These are phyloP conservation scores for Pseudopithomyces maydicus DNA, from an alignment of 2,329 filamentous ascomycete genomes.

Conservation along the genomic window DNA sequence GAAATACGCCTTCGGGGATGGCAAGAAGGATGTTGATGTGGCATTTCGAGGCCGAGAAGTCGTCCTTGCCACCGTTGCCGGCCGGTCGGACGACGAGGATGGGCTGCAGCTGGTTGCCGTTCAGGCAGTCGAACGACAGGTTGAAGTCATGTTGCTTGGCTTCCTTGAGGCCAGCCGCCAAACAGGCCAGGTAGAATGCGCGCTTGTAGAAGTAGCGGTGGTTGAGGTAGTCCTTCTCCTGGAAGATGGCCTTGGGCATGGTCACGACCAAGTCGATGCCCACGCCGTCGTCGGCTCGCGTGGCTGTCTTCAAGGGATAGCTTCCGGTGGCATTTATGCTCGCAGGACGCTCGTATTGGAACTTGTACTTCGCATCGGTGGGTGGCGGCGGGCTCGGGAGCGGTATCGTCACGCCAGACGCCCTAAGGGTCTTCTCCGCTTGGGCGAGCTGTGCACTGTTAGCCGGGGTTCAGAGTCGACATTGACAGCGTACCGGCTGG, in stretches of 20 bases:
- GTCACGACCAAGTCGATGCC: constrained; percentile 83
- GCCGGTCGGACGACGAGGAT: constrained; percentile 58
- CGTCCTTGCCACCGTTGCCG: constrained; percentile 37
- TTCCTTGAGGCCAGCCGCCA: constrained; percentile 72
- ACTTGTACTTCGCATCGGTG: constrained; percentile 78
- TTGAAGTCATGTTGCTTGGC: constrained; percentile 60
- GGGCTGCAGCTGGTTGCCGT: constrained; percentile 79
- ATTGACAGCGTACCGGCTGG: constrained; percentile 44
- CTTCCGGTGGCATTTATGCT: constrained; percentile 89
- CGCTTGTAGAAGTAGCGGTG: constrained; percentile 94
- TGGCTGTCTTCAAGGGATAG: constrained; percentile 76
- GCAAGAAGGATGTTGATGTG: constrained; percentile 78
- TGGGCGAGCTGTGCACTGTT: constrained; percentile 64
- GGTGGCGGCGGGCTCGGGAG: constrained; percentile 81
- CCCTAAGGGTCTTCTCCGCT: constrained; percentile 69
- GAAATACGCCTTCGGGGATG: constrained; percentile 71
- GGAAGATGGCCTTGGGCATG: constrained; percentile 80
- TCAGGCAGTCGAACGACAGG: constrained; percentile 67
- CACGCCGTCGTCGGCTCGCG: constrained; percentile 63
- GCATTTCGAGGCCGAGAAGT: constrained; percentile 43
- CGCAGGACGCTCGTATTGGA: constrained; percentile 75
- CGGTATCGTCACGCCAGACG: constrained; percentile 73
- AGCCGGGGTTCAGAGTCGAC: constrained; percentile 2
- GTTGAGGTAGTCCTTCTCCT: constrained; percentile 93
- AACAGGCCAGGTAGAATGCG: constrained; percentile 85